Percentiles rank a stretch among this genome's conserved stretches.
Conservation (phyloP, 768 basidiomycete genomes). For the Suillus fuscotomentosus region DNA sequence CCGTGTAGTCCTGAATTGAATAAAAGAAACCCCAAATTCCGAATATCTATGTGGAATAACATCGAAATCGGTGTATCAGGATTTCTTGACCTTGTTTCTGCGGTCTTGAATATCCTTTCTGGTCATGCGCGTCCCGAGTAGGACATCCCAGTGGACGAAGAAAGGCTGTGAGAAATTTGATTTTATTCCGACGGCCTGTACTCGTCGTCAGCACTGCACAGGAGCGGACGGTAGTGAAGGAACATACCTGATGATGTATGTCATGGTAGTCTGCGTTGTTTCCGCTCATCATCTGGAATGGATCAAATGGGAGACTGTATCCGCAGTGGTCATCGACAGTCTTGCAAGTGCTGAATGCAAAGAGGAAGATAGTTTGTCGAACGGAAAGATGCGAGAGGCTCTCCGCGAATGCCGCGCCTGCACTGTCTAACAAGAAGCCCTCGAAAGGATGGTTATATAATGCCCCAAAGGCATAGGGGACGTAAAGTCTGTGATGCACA, state of each 20-base stretch:
- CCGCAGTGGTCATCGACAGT: conserved; percentile 97
- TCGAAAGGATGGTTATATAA: conserved; percentile 98
- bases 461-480: conserved; percentile 95
- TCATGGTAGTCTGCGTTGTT: conserved; percentile 99
- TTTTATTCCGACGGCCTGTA: conserved; percentile 69
- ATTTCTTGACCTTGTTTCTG: conserved; percentile 27
- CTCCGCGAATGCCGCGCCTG: conserved; percentile 81
- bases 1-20: not conserved
- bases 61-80: conserved; percentile 7
- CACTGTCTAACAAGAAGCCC: conserved; percentile 84
- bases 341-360: conserved; percentile 81
- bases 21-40: not conserved
- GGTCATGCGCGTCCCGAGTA: conserved; percentile 82
- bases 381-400: conserved; percentile 61
- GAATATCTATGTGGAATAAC: not conserved
- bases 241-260: conserved; percentile 86
- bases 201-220: not conserved
- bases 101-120: conserved; percentile 57
- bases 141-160: conserved; percentile 87
- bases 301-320: conserved; percentile 88
- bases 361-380: conserved; percentile 84
- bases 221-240: not conserved
- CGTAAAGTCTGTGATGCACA: conserved; percentile 93
- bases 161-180: conserved; percentile 93
- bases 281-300: conserved; percentile 75